Evolutionary conservation across 129 eudicot genomes (phyloP).

Genomic region (Tagetes patula): DNA sequence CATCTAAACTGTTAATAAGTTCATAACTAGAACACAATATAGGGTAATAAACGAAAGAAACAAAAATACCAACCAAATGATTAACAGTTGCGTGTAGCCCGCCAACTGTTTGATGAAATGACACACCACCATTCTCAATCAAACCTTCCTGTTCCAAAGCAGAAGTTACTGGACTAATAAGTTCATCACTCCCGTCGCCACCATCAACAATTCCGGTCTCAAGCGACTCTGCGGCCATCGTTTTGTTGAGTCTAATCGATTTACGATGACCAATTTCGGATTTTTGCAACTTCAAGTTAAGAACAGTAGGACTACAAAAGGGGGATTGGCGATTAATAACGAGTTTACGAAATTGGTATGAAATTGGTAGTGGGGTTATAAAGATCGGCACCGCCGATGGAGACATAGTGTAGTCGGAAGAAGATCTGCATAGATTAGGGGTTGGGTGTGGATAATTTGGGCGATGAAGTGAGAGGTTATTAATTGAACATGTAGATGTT

Average conservation of each 20-base stretch:
- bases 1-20: too few relatives aligned
- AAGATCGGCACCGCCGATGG: constrained; percentile 3
- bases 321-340: constrained; percentile 10
- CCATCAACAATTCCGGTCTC: constrained; percentile 19
- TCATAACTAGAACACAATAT: too few relatives aligned
- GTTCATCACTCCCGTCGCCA: constrained; percentile 16
- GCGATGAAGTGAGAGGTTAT: constrained; percentile 6
- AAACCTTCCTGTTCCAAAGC: constrained; percentile 51
- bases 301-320: constrained; percentile 2
- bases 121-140: constrained; percentile 27
- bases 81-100: constrained; percentile 50
- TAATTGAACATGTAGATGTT: constrained; percentile 8
- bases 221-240: constrained; percentile 22
- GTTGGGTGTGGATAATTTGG: not conserved
- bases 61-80: constrained; percentile 45
- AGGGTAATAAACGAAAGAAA: not conserved
- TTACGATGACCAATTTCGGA: not conserved
- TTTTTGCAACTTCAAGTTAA: constrained; percentile 14
- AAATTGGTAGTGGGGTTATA: constrained; percentile 13
- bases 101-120: constrained; percentile 28
- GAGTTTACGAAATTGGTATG: not conserved
- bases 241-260: not conserved
- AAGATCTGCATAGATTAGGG: constrained; percentile 1
- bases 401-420: constrained; percentile 17
- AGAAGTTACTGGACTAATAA: constrained; percentile 13